These are phyloP conservation scores for Paramecium octaurelia DNA, from an alignment of 73 alveolate genomes.

Conservation along the genomic window DNA sequence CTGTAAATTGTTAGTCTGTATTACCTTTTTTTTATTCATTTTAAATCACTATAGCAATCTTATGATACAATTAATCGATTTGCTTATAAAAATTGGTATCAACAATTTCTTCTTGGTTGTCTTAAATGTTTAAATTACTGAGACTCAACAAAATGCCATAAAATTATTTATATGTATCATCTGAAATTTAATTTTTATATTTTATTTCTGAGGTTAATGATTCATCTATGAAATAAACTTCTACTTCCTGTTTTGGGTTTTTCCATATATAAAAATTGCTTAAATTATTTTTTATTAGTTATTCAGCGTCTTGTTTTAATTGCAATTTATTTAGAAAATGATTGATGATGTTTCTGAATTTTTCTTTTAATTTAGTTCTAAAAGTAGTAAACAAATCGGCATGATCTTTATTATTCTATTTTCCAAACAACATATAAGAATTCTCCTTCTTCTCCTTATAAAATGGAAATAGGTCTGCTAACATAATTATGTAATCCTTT, in stretches of 20 bases:
- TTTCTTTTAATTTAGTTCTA: not conserved
- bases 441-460: not conserved
- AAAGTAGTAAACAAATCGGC: not conserved
- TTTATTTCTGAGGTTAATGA: not conserved
- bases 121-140: not conserved
- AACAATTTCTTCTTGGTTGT: not conserved
- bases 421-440: not conserved
- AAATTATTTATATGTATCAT: not conserved
- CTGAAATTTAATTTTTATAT: not conserved
- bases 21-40: not conserved
- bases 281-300: not conserved
- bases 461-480: not conserved
- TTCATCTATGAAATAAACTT: not conserved
- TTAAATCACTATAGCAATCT: not conserved
- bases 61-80: not conserved
- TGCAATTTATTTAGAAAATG: not conserved
- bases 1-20: not conserved
- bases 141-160: not conserved
- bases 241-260: not conserved
- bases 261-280: not conserved
- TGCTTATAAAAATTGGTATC: not conserved
- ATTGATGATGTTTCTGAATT: not conserved
- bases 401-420: not conserved
- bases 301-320: not conserved
- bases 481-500: not conserved